Evolutionary conservation across 2,329 filamentous ascomycete species (phyloP), one percentile per base, ranked within the genome.

Genomic region (Fusarium citri): DNA sequence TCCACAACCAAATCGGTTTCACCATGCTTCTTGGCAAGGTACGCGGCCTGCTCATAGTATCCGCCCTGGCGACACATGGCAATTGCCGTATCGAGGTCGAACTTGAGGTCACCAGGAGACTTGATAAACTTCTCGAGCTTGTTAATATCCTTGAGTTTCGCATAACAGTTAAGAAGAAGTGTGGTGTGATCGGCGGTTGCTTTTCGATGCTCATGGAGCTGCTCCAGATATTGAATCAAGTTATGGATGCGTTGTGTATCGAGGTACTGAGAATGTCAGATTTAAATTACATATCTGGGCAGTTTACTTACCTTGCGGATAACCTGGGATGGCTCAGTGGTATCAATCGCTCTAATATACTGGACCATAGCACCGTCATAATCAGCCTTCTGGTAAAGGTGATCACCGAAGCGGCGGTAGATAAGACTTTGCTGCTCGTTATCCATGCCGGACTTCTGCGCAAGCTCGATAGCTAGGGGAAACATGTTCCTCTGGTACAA

Each of bases 341-440:
- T 96, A 77, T 98, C 94, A 64, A 99, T 98, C 0, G 97, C 95
- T 73, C 94, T 92, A 67, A 99, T 89, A 77, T 99, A 99, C 79
- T 98, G 96, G 74, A 97, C 92, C 97, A 99, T 99, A n/a, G 97
- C 94, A 9, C 93, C 96, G 76, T 99, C 96, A 76, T 95, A 99
- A 76, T 98, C 94, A 7, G 92, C 94, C 76, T 97, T 97, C 71
- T 97, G 93, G 76, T 99, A 98, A 6, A 98, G 81, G 75, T 95
- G 93, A 78, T 99, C 96, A 15, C 95, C 96, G 79, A 97, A 98
- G 77, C 91, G 94, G 62, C 95, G 90, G 76, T 95, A 97, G 62
- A 99, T 99, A 61, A 92, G 85, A 74, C 97, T 98, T 74, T 97
- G 93, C 78, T 98, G 93, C 48, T 91, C 84, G 5, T 83, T 81